These are phyloP conservation scores for Coelastrella sp. DNA, from an alignment of 139 green algal species.

Conservation along the genomic window DNA sequence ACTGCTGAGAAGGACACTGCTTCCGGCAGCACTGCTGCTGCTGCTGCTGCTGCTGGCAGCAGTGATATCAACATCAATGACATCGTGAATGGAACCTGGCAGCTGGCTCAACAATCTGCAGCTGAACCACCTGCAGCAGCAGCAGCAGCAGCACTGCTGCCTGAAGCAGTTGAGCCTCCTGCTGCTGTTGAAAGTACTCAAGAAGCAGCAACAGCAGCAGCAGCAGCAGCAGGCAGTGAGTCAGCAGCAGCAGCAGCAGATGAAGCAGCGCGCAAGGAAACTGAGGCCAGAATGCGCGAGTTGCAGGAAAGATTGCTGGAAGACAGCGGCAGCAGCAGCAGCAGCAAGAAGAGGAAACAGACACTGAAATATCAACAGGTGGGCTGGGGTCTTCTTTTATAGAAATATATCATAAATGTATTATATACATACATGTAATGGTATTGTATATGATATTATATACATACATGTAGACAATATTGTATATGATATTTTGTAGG, in stretches of 20 bases:
- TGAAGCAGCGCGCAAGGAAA: background rate
- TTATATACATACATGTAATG: no score
- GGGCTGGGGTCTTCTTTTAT: background rate
- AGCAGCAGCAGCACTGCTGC: background rate
- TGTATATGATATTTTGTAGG: no score
- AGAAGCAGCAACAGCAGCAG: conserved; percentile 14
- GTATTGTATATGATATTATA: no score
- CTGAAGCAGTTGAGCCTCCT: background rate
- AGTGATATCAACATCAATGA: background rate
- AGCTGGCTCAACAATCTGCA: background rate
- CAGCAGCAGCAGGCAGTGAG: background rate
- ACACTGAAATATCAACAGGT: background rate
- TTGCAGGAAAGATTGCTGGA: no score
- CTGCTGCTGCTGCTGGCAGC: conserved; percentile 1
- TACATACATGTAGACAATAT: no score
- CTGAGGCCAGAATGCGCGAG: background rate
- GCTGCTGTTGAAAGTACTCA: background rate
- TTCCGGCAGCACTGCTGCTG: background rate
- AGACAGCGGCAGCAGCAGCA: background rate
- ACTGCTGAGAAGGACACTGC: background rate
- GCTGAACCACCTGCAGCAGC: conserved; percentile 5
- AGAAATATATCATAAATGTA: background rate
- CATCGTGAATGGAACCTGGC: background rate
- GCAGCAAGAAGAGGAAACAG: background rate
- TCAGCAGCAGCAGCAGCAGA: conserved; percentile 1